Conservation (phyloP, 768 basidiomycete species). For the Naematelia aurantialba region DNA sequence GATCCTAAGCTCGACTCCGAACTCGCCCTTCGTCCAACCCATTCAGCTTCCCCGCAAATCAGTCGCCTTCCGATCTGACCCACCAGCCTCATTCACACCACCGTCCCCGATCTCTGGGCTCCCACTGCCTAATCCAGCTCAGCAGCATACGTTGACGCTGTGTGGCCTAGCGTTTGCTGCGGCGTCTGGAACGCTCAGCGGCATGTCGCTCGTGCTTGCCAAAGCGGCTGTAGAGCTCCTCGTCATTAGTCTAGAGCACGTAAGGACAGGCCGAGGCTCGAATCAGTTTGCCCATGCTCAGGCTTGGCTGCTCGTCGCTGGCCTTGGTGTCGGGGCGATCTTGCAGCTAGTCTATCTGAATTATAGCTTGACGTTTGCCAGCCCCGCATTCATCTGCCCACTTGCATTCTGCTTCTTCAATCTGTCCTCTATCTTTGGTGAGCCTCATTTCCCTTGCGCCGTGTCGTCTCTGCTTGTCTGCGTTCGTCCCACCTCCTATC, state of each 20-base stretch:
- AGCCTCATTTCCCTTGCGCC: slow-evolving; percentile 12
- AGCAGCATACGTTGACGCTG: slow-evolving; percentile 56
- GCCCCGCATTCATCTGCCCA: slow-evolving; percentile 84
- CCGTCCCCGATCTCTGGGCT: not conserved
- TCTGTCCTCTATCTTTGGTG: slow-evolving; percentile 83
- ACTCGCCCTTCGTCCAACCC: not conserved
- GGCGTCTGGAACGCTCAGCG: slow-evolving; percentile 79
- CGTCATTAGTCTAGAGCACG: slow-evolving; percentile 62
- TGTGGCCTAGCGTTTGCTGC: slow-evolving; percentile 82
- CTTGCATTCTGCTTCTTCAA: slow-evolving; percentile 96
- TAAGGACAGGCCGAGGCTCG: slow-evolving; percentile 38
- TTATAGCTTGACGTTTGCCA: slow-evolving; percentile 63
- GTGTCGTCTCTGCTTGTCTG: not conserved
- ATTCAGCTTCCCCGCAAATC: not conserved
- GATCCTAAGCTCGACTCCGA: not conserved
- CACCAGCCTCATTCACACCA: slow-evolving; percentile 3
- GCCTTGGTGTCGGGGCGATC: slow-evolving; percentile 68
- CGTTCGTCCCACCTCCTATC: not conserved
- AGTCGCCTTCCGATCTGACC: not conserved
- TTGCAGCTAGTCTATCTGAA: slow-evolving; percentile 59
- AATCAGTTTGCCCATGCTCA: slow-evolving; percentile 51
- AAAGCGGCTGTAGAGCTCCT: slow-evolving; percentile 90
- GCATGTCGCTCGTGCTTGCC: slow-evolving; percentile 88
- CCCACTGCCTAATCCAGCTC: not conserved
- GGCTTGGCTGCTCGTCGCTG: slow-evolving; percentile 69